Percentiles rank a stretch among this genome's conserved stretches.
These are phyloP conservation scores for Fonsecaea pugnacius DNA, from an alignment of 2,329 filamentous ascomycete species.

Conservation along the genomic window DNA sequence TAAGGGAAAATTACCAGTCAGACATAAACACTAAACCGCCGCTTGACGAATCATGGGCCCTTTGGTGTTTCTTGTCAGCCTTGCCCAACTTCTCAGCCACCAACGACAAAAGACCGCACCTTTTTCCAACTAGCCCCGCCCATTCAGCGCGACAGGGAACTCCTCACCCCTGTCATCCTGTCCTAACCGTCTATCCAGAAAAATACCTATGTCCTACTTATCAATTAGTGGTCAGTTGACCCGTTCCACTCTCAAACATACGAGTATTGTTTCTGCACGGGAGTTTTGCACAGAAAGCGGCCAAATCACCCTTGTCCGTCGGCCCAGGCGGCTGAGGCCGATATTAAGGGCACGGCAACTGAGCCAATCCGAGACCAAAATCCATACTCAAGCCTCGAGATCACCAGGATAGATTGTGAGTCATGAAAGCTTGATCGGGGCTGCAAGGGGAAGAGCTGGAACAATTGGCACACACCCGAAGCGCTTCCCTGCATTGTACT, in stretches of 20 bases:
- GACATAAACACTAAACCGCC: neutral
- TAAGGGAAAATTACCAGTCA: neutral
- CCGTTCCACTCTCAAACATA: neutral
- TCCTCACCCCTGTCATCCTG: slow-evolving; percentile 1
- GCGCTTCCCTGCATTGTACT: neutral
- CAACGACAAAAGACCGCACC: no score
- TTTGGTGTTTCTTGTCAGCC: neutral
- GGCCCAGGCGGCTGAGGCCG: neutral
- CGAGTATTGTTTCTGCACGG: neutral
- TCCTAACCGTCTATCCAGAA: neutral
- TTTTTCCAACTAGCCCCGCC: neutral
- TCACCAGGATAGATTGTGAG: slow-evolving; percentile 1
- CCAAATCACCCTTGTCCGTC: neutral
- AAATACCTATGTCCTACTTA: neutral
- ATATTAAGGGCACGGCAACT: neutral
- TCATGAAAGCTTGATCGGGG: neutral
- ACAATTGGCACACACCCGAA: neutral
- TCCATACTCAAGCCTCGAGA: neutral
- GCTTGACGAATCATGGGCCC: neutral
- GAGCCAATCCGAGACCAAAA: neutral
- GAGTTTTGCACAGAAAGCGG: neutral
- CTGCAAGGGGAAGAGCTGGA: neutral
- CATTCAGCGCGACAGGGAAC: slow-evolving; percentile 19
- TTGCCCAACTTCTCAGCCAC: neutral
- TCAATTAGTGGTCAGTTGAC: neutral